phyloP scores from a whole-genome alignment of 2,329 filamentous ascomycete species.

The Colletotrichum incanum region DNA sequence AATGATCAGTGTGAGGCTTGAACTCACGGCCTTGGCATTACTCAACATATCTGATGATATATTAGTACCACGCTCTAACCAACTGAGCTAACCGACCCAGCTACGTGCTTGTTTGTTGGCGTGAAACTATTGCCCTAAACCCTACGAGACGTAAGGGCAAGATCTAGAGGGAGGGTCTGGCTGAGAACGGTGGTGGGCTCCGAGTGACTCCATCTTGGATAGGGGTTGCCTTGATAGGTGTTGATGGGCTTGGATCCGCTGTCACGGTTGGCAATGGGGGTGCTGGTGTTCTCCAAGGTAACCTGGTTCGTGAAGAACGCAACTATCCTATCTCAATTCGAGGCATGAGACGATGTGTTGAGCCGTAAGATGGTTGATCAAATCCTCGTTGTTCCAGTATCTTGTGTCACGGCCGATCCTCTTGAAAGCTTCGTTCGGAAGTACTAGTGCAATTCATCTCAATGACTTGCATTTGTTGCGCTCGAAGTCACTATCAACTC shows the following conservation, averaged over 20 bases:
- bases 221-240: background rate
- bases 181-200: background rate
- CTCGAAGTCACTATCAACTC: background rate
- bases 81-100: conserved; percentile 40
- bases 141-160: background rate
- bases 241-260: background rate
- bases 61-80: conserved; percentile 42
- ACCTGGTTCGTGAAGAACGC: background rate
- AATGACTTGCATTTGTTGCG: background rate
- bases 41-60: conserved; percentile 29
- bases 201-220: background rate
- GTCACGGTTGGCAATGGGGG: background rate
- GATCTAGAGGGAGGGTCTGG: background rate
- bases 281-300: background rate
- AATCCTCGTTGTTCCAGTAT: background rate
- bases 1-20: conserved; percentile 38
- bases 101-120: background rate
- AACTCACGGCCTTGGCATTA: conserved; percentile 40
- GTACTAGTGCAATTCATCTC: background rate
- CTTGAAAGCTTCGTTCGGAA: background rate
- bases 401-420: background rate
- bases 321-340: background rate
- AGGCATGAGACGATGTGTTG: background rate
- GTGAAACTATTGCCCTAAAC: accelerated
- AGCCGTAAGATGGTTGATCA: no score